Evolutionary conservation across 805 yeast species (phyloP), one percentile per base, ranked within the genome.

Genomic region (Maudiozyma saulgeensis): DNA sequence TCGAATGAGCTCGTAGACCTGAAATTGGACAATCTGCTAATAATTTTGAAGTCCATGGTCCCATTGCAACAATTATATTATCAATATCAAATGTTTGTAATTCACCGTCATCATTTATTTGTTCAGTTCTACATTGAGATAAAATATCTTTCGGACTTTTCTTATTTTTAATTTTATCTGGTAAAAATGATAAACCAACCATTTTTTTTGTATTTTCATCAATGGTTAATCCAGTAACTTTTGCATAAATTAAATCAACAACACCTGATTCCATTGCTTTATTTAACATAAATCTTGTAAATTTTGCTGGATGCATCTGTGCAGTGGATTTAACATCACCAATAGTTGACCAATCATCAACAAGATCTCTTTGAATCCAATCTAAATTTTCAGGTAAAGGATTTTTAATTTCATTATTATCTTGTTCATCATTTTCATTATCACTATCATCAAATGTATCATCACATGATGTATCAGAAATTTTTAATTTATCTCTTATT

Each of bases 1-100:
- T 90, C 26, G 96, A 87, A 68, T 93, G 98, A 1, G 98, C 98
- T 57, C 97, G 76, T 54, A 91, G 72, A 5, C 97, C 97, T 2
- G 91, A 82, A 12, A 91, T 89, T 28, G 98, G 99, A 63, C 98
- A 90, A 56, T 85, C 89, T 2, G 96, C 95, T 51, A 91, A 69
- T 41, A 91, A 78, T 60, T 82, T 84, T 1, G 96, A 84, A 2
- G 97, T 89, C 99, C 99, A 91, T 12, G 99, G 99, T 0, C 99
- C 99, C 57, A 87, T 86, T 0, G 95, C 74, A 58, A 93, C 72
- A 11, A 91, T 82, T n/a, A 88, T 81, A 57, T 86, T 82, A 61
- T 86, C 87, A 48, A 87, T 93, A 13, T 59, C 72, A 31, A 65
- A 67, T 1, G 69, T 67, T 46, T 68, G 61, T 12, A 51, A 32